These are phyloP conservation scores for Xerocomus brunneocitrinus DNA, from an alignment of 768 basidiomycete genomes.

Conservation along the genomic window DNA sequence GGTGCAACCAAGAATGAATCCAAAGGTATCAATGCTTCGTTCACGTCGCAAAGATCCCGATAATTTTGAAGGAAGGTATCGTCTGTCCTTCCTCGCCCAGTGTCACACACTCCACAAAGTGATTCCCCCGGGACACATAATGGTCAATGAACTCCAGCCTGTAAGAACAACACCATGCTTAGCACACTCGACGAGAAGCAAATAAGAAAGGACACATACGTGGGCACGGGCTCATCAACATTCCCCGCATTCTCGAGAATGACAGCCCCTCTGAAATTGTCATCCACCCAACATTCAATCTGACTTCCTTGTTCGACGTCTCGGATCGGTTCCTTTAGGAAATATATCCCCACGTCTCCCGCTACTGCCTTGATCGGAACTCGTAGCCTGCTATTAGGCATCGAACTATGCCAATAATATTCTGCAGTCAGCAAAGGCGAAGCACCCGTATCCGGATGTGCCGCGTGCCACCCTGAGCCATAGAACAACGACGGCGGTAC, in stretches of 20 bases:
- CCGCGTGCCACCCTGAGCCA: slow-evolving; percentile 85
- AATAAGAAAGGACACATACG: slow-evolving; percentile 46
- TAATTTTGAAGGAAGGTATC: slow-evolving; percentile 82
- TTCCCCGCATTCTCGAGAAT: slow-evolving; percentile 75
- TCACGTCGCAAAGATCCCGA: slow-evolving; percentile 84
- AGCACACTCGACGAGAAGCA: neutral
- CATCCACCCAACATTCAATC: slow-evolving; percentile 96
- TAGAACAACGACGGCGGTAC: slow-evolving; percentile 91
- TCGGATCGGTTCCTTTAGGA: slow-evolving; percentile 63
- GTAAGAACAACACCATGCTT: neutral
- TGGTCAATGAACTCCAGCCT: slow-evolving; percentile 87
- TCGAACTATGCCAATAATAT: slow-evolving; percentile 92
- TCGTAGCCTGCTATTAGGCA: slow-evolving; percentile 76
- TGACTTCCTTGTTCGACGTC: slow-evolving; percentile 60
- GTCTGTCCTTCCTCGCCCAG: slow-evolving; percentile 81
- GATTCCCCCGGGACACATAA: slow-evolving; percentile 79
- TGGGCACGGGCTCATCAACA: slow-evolving; percentile 53
- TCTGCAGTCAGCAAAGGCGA: slow-evolving; percentile 51
- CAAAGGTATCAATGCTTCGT: neutral
- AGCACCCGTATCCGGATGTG: slow-evolving; percentile 55
- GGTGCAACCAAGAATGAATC: neutral
- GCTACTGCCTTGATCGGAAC: slow-evolving; percentile 81
- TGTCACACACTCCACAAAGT: slow-evolving; percentile 89
- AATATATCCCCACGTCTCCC: slow-evolving; percentile 93
- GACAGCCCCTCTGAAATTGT: slow-evolving; percentile 78